Conservation (phyloP, 1,284 basidiomycete species). For the Fomitopsis betulina region DNA sequence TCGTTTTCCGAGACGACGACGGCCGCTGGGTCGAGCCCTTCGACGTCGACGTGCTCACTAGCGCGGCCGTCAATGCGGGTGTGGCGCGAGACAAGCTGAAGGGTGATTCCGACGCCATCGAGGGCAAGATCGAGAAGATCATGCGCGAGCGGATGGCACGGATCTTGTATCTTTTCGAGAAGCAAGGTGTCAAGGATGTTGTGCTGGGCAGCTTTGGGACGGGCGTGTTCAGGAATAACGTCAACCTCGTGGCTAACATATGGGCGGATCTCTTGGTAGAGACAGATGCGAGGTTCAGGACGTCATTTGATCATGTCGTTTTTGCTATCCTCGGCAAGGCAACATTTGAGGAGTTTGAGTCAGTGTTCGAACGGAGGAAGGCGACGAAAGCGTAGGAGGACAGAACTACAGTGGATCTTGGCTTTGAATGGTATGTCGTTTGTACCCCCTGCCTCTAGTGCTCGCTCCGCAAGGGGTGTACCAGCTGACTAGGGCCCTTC, state of each 20-base stretch:
- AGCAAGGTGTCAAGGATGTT: constrained; percentile 47
- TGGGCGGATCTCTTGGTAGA: constrained; percentile 45
- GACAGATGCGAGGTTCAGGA: constrained; percentile 43
- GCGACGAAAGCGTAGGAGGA: background rate
- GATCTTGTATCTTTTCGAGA: constrained; percentile 60
- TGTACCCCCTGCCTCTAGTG: background rate
- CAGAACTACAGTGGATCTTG: background rate
- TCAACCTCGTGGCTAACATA: constrained; percentile 34
- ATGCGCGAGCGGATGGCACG: constrained; percentile 71
- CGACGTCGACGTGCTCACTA: constrained; percentile 56
- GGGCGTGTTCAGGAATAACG: constrained; percentile 63
- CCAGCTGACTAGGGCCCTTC: background rate
- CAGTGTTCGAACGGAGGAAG: constrained; percentile 25
- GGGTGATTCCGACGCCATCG: constrained; percentile 31
- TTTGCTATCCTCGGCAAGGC: constrained; percentile 57
- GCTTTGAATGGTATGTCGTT: background rate
- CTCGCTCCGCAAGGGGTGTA: background rate
- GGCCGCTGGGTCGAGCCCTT: constrained; percentile 52
- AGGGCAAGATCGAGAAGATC: constrained; percentile 43
- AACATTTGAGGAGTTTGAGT: constrained; percentile 47
- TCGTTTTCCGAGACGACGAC: constrained; percentile 51
- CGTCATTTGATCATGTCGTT: constrained; percentile 55
- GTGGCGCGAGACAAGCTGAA: constrained; percentile 38
- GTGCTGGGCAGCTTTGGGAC: constrained; percentile 74
- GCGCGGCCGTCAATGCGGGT: constrained; percentile 67